A percentile compares a stretch with the other conserved stretches of the same genome.
phyloP scores from a whole-genome alignment of 768 basidiomycete genomes.

The Lactifluus echinatus region DNA sequence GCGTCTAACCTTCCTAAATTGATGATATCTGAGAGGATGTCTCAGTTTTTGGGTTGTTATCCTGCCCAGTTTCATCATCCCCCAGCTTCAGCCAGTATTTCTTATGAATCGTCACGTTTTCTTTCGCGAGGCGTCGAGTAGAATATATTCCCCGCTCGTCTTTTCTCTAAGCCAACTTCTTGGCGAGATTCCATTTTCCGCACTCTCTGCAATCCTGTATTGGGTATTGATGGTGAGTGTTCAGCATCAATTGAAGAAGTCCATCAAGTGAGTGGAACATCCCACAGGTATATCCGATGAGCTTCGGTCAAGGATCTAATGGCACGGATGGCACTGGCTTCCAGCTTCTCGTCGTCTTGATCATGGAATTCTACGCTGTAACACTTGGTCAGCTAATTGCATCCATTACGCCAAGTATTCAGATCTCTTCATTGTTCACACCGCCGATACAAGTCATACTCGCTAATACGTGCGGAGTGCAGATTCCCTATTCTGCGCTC shows the following conservation, averaged over 20 bases:
- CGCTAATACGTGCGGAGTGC: constrained; percentile 72
- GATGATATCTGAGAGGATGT: not conserved
- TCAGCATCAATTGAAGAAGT: not conserved
- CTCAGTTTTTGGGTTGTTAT: constrained; percentile 52
- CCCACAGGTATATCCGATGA: constrained; percentile 50
- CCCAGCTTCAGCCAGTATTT: constrained; percentile 78
- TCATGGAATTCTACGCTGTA: constrained; percentile 67
- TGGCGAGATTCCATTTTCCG: constrained; percentile 73
- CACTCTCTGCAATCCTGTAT: constrained; percentile 63
- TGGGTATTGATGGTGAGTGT: constrained; percentile 62
- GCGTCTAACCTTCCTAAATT: not conserved
- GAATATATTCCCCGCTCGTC: constrained; percentile 80
- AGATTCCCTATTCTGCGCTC: constrained; percentile 59
- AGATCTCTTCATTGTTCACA: constrained; percentile 65
- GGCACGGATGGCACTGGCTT: constrained; percentile 63
- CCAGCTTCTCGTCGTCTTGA: constrained; percentile 59
- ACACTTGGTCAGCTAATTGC: constrained; percentile 68
- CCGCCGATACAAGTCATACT: constrained; percentile 61
- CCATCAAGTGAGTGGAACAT: not conserved
- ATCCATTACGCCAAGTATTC: constrained; percentile 66
- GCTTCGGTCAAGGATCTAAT: constrained; percentile 54
- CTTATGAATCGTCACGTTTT: constrained; percentile 52
- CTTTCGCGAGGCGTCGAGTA: constrained; percentile 60
- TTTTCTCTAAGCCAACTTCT: constrained; percentile 78
- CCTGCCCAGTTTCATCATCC: constrained; percentile 70